phyloP scores from a whole-genome alignment of 352 stramenopile genomes.

The Thraustochytrium sp. region DNA sequence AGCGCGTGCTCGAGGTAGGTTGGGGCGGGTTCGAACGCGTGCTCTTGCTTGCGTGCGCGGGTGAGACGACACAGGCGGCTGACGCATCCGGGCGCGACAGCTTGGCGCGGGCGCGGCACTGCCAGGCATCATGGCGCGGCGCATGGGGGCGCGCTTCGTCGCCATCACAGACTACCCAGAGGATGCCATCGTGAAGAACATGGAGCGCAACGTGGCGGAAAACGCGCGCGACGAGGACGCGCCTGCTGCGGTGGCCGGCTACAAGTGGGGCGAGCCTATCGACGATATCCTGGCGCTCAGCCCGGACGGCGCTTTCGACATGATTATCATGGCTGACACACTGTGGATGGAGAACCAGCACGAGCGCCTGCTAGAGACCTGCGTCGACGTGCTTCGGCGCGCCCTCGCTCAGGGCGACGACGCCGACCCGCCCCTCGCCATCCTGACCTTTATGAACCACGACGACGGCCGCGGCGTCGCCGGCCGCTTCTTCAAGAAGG shows the following conservation, averaged over 20 bases:
- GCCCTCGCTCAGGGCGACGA: background rate
- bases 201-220: background rate
- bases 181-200: slow-evolving; percentile 24
- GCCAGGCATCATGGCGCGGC: background rate
- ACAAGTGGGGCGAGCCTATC: slow-evolving; percentile 32
- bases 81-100: no score
- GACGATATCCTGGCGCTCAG: background rate
- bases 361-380: slow-evolving; percentile 24
- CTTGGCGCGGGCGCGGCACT: slow-evolving; percentile 35
- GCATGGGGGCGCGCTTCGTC: background rate
- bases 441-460: slow-evolving; percentile 40
- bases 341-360: slow-evolving; percentile 42
- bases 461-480: slow-evolving; percentile 6
- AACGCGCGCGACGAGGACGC: background rate
- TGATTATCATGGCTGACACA: slow-evolving; percentile 42
- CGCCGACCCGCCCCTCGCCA: background rate
- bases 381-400: background rate
- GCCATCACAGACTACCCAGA: slow-evolving; percentile 40
- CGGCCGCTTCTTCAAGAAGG: background rate
- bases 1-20: slow-evolving; percentile 26
- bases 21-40: background rate
- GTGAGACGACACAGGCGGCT: no score
- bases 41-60: background rate
- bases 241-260: background rate
- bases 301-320: slow-evolving; percentile 9